Percentiles rank a stretch among this genome's conserved stretches.
phyloP scores from a whole-genome alignment of 2,329 filamentous ascomycete genomes.

The Penicillium sp. region DNA sequence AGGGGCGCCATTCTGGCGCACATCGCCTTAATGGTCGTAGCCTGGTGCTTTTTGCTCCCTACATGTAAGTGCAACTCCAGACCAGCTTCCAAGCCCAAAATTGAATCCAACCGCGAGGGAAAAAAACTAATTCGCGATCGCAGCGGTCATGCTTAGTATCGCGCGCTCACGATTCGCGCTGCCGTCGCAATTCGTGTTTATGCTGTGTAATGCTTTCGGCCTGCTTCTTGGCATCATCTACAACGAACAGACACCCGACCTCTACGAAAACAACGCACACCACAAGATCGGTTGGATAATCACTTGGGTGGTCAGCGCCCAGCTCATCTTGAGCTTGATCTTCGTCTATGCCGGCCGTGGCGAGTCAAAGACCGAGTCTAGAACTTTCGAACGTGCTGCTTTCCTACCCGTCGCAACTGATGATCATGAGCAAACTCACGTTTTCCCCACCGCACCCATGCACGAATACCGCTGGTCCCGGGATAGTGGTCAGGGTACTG shows the following conservation, averaged over 20 bases:
- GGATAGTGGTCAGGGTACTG: conserved; percentile 76
- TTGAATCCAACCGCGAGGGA: background rate
- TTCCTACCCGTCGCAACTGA: conserved; percentile 67
- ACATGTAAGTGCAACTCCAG: conserved; percentile 58
- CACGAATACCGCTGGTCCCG: conserved; percentile 64
- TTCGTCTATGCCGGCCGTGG: conserved; percentile 61
- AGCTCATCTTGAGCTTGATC: conserved; percentile 70
- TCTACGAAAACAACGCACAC: conserved; percentile 88
- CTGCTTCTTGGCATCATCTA: conserved; percentile 71
- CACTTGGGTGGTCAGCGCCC: conserved; percentile 71
- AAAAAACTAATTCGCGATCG: background rate
- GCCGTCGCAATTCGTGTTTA: conserved; percentile 69
- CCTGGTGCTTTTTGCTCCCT: conserved; percentile 75
- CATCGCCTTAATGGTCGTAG: conserved; percentile 69
- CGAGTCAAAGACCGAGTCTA: conserved; percentile 31
- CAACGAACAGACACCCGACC: conserved; percentile 78
- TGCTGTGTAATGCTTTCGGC: conserved; percentile 66
- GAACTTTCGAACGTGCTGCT: conserved; percentile 55
- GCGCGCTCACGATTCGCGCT: conserved; percentile 76
- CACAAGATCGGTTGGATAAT: conserved; percentile 85
- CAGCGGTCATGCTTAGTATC: conserved; percentile 85
- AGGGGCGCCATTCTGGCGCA: conserved; percentile 65
- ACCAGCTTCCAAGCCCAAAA: background rate
- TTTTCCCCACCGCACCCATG: conserved; percentile 42
- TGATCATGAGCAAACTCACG: conserved; percentile 53